Base-by-base conservation (phyloP, 768 basidiomycete species). In the Xanthoconium stramineum region DNA sequence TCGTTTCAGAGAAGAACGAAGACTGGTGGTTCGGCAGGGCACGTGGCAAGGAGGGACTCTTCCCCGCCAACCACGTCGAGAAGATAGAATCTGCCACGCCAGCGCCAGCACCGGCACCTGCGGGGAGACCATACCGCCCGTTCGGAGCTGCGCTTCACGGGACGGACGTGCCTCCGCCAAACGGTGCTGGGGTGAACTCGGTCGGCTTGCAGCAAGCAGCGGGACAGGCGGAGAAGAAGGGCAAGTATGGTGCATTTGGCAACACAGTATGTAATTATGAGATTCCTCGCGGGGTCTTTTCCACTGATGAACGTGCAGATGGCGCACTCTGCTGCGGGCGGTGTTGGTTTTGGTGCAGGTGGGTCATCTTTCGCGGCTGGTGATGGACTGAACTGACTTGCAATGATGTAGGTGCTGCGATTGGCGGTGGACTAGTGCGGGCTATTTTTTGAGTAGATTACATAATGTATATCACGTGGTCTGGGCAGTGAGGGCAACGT, bases 1-100 rank as follows among this genome's bases (percentile, higher is more conserved):
- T 96, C 55, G 69, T 89, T 40, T 82, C 86, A 55, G 89, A 94
- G 67, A 88, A 83, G 44, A 92, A 94, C 55, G 76, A 76, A 4
- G 93, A 94, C 69, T 94, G 93, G 93, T 96, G 91, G 91, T 82
- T 80, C 9, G 92, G 93, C 29, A 77, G 71, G 57, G 63, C 79
- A 53, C 79, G 84, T 35, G 85, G 85, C 28, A 78, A 74, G 55
- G 80, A 85, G 52, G 92, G 86, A 5, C 78, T 94, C 37, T 91
- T 94, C 76, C 93, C 92, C 0, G 80, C 86, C 13, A 83, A 82
- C 59, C 81, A 90, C 52, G 88, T 91, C 39, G 83, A 90, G 73
- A 85, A 80, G 63, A 55, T 85, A 30, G 65, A 64, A 24, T 47
- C 55, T 47, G 43, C 48, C 35, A 45, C 37, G 30, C 53, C 14